Percentiles rank a stretch among this genome's conserved stretches.
phyloP scores from a whole-genome alignment of 2,329 filamentous ascomycete species.

The Pseudocercospora musae region DNA sequence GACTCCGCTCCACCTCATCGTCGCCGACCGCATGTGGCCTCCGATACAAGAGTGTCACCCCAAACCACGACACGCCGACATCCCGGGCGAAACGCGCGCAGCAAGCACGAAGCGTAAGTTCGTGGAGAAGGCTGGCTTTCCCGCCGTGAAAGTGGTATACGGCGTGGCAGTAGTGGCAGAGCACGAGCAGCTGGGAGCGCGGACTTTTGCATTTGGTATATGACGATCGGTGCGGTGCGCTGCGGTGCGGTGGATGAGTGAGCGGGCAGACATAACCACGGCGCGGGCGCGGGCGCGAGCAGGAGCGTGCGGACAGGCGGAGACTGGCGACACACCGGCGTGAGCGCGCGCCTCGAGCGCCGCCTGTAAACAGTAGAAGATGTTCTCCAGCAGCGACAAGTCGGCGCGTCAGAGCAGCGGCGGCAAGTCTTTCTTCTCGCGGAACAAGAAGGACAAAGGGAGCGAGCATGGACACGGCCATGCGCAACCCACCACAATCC shows the following conservation, averaged over 20 bases:
- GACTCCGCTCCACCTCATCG: background rate
- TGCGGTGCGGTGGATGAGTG: background rate
- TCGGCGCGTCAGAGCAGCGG: conserved; percentile 80
- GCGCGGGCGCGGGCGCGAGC: background rate
- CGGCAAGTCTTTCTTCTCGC: conserved; percentile 81
- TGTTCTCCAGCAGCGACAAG: conserved; percentile 53
- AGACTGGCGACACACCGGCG: background rate
- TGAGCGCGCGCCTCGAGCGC: conserved; percentile 19
- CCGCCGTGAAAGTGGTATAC: background rate
- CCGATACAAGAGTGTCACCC: background rate
- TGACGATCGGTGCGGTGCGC: no score
- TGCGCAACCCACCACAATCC: conserved; percentile 56
- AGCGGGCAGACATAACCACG: background rate
- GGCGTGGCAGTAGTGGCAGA: background rate
- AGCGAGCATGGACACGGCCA: conserved; percentile 54
- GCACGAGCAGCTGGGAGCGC: background rate
- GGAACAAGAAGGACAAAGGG: conserved; percentile 71
- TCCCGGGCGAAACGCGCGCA: background rate
- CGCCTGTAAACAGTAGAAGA: conserved; percentile 15
- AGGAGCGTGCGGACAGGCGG: background rate
- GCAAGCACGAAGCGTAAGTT: background rate
- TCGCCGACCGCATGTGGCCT: background rate
- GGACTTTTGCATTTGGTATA: background rate
- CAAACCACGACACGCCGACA: background rate
- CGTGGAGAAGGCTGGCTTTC: conserved; percentile 4